These are phyloP conservation scores for Fusarium acutatum DNA, from an alignment of 2,329 filamentous ascomycete species.

Conservation along the genomic window DNA sequence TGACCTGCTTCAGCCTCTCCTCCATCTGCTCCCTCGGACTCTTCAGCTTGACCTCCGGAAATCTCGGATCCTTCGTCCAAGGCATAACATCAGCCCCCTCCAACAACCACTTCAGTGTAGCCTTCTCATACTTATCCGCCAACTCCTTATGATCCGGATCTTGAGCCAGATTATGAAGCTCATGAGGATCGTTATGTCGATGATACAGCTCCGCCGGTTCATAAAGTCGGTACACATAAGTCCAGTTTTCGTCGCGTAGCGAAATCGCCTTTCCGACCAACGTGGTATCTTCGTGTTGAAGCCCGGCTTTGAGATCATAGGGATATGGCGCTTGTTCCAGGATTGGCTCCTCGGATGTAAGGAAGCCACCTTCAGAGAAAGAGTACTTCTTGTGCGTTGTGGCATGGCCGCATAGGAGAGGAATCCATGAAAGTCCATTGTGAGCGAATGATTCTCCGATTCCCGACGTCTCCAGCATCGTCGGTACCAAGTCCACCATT, in stretches of 20 bases:
- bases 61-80: conserved; percentile 46
- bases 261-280: conserved; percentile 55
- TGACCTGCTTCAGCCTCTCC: conserved; percentile 27
- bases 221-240: conserved; percentile 56
- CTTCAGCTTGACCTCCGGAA: conserved; percentile 38
- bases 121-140: conserved; percentile 37
- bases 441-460: conserved; percentile 52
- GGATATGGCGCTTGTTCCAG: conserved; percentile 54
- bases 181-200: conserved; percentile 47
- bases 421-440: conserved; percentile 49
- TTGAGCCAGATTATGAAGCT: conserved; percentile 51
- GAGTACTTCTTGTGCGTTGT: conserved; percentile 50
- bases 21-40: conserved; percentile 26
- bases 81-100: conserved; percentile 48
- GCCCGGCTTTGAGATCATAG: conserved; percentile 55
- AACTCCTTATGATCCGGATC: conserved; percentile 36
- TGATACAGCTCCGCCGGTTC: conserved; percentile 56
- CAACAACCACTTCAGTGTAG: conserved; percentile 51
- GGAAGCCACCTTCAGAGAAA: conserved; percentile 56
- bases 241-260: conserved; percentile 49
- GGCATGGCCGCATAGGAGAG: conserved; percentile 36
- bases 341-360: conserved; percentile 54
- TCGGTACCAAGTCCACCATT: conserved; percentile 58
- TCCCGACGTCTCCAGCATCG: conserved; percentile 50
- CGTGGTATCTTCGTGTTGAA: conserved; percentile 55